Base-by-base conservation (phyloP, 2,329 filamentous ascomycete species). In the Ophiostoma australiae region DNA sequence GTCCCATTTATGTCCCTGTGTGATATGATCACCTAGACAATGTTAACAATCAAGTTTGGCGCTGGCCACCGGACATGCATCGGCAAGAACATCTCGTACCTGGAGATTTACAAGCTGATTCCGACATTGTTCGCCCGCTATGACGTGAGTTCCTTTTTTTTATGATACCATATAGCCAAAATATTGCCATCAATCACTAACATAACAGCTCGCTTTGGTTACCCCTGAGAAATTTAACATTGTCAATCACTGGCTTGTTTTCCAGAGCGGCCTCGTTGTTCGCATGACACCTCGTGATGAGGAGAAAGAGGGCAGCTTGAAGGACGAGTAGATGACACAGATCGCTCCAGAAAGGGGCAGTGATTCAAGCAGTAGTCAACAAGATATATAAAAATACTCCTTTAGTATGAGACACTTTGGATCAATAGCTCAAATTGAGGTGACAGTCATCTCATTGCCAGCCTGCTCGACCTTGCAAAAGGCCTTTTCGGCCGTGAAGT, bases 31-130 rank as follows among this genome's bases (percentile, higher is more conserved):
- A 6, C 7, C 10, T 31, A 63, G 31, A 27, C 27, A 31, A 31
- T 27, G 10, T 27, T 48, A 8, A 48, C 68, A 23, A 8, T 13
- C 4, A 17, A 70, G 23, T 83, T 82, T 74, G 81, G 81, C 8
- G 78, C 77, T 0, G 81, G 81, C 1, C 79, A 78, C 5, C 77
- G 80, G 13, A 78, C 80, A 7, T 82, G 82, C 69, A 72, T 82
- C 35, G 80, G 81, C 3, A 77, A 79, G 71, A 76, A 80, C 69
- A 73, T 81, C 20, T 77, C 76, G 15, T 72, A 75, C 71, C 73
- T 79, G 72, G 76, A 81, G 72, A 72, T 80, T 27, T 79, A 79
- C 71, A 81, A 81, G 75, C 72, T 79, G 1, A 74, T 78, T 3
- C 78, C 84, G 4, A 84, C 82, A n/a, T 71, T 86, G 67, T 71